phyloP scores from a whole-genome alignment of 2,329 filamentous ascomycete species.

The Akanthomyces lecanii region DNA sequence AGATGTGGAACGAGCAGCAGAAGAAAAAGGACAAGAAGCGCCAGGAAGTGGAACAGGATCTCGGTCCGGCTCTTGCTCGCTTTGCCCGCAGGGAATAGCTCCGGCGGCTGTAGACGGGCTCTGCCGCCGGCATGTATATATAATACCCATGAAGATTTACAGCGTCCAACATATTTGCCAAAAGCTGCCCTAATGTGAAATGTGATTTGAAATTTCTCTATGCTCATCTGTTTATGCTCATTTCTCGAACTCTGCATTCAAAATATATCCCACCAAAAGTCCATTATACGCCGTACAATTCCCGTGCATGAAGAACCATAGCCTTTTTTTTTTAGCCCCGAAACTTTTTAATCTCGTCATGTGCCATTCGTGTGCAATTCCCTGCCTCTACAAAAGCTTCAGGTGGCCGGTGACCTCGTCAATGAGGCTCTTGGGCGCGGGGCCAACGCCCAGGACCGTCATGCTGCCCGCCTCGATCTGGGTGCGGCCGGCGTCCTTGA shows the following conservation, averaged over 20 bases:
- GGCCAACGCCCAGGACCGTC: constrained; percentile 82
- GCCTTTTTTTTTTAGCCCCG: background rate
- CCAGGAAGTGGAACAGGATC: constrained; percentile 62
- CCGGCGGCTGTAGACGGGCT: constrained; percentile 4
- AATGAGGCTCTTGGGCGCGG: constrained; percentile 79
- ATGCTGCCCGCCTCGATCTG: constrained; percentile 92
- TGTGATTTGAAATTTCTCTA: constrained; percentile 1
- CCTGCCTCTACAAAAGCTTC: constrained; percentile 67
- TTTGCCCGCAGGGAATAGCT: constrained; percentile 69
- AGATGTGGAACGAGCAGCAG: constrained; percentile 70
- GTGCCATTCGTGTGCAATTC: background rate
- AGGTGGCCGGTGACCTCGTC: constrained; percentile 80
- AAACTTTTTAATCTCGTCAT: background rate
- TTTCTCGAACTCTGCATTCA: background rate
- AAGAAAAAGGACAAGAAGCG: constrained; percentile 60
- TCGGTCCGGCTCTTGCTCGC: constrained; percentile 80
- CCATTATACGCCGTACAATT: constrained; percentile 3
- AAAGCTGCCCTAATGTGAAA: background rate
- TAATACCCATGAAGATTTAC: constrained; percentile 21
- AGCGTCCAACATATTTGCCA: constrained; percentile 6
- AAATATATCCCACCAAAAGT: background rate
- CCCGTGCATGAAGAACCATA: background rate
- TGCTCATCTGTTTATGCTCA: background rate
- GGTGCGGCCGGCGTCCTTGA: constrained; percentile 92
- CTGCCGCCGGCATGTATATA: constrained; percentile 11